phyloP scores from a whole-genome alignment of 2,329 filamentous ascomycete species.

The Trichophyton verrucosum region DNA sequence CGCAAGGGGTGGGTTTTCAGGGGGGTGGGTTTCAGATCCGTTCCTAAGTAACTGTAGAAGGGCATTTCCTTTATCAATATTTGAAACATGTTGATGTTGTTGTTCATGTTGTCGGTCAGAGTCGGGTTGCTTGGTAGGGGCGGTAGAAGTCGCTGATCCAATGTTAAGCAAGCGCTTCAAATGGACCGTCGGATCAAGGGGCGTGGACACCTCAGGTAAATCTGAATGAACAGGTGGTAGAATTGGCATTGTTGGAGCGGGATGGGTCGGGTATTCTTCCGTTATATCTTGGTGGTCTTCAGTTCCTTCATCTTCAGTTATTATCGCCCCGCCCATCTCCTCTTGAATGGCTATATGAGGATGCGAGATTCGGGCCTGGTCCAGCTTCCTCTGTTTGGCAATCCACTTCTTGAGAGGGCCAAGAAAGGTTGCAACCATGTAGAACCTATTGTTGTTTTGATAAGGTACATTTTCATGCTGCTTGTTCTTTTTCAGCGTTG shows the following conservation, averaged over 20 bases:
- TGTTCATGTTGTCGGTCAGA: constrained; percentile 6
- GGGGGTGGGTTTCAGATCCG: constrained; percentile 22
- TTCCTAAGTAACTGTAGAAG: constrained; percentile 46
- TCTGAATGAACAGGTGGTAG: constrained; percentile 22
- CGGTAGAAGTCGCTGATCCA: constrained; percentile 17
- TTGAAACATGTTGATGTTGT: constrained; percentile 7
- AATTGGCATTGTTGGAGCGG: constrained; percentile 12
- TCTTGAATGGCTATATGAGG: constrained; percentile 41
- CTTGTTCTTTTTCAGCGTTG: constrained; percentile 64
- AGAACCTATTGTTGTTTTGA: constrained; percentile 61
- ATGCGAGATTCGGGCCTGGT: constrained; percentile 34
- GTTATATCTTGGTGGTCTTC: constrained; percentile 10
- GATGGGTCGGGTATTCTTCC: constrained; percentile 12
- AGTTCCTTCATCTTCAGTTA: constrained; percentile 15
- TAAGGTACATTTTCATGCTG: constrained; percentile 36
- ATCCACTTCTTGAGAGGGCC: constrained; percentile 83
- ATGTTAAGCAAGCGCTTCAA: constrained; percentile 40
- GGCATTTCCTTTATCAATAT: constrained; percentile 35
- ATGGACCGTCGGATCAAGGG: constrained; percentile 37
- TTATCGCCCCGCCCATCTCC: constrained; percentile 12
- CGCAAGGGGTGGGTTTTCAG: constrained; percentile 17
- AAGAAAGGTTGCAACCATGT: constrained; percentile 94
- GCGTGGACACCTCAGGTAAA: constrained; percentile 28
- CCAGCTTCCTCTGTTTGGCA: constrained; percentile 64
- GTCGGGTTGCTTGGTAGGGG: constrained; percentile 2